These are phyloP conservation scores for Spiraea crenata DNA, from an alignment of 331 rosid species.

Conservation along the genomic window DNA sequence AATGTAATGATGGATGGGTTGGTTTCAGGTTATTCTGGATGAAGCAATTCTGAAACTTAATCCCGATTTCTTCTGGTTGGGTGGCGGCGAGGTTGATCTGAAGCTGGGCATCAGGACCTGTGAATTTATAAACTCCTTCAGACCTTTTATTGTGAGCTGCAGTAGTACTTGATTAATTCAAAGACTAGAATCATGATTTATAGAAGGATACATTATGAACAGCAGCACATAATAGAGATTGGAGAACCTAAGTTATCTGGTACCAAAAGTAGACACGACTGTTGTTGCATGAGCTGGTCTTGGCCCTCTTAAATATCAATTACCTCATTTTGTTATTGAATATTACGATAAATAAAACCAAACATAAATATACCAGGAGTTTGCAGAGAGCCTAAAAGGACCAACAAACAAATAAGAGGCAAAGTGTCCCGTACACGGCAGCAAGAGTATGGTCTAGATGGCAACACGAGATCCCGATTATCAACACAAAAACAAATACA, in stretches of 20 bases:
- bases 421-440: no score
- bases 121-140: conserved; percentile 54
- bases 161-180: conserved; percentile 47
- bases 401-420: no score
- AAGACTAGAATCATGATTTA: not conserved
- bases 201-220: not conserved
- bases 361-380: no score
- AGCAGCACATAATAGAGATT: not conserved
- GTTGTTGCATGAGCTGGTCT: not conserved
- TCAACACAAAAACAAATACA: not conserved
- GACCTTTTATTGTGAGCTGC: conserved; percentile 73
- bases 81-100: conserved; percentile 92
- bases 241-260: not conserved
- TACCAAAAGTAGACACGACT: no score
- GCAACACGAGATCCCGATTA: no score
- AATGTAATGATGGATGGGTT: not conserved
- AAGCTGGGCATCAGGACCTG: conserved; percentile 85
- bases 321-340: not conserved
- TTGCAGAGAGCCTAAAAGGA: no score
- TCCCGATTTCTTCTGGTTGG: conserved; percentile 96
- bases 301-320: not conserved
- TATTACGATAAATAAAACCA: not conserved
- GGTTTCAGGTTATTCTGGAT: conserved; percentile 66
- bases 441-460: no score
- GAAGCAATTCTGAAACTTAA: conserved; percentile 83